Percentiles rank a stretch among this genome's conserved stretches.
phyloP scores from a whole-genome alignment of 805 yeast genomes.

The Candida tammaniensis region DNA sequence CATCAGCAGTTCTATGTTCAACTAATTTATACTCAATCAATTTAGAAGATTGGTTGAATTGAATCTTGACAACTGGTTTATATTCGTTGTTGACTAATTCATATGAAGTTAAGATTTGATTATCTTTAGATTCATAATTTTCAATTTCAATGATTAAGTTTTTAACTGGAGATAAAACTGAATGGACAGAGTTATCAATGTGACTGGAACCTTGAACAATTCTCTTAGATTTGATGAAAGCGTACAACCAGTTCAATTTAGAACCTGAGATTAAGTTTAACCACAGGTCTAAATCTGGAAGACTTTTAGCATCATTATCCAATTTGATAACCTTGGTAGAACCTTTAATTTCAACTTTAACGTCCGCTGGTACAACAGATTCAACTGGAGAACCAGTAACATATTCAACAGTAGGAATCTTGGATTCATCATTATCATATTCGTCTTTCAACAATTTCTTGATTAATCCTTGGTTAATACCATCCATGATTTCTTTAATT shows the following conservation, averaged over 20 bases:
- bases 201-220: slow-evolving; percentile 84
- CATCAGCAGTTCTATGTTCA: slow-evolving; percentile 85
- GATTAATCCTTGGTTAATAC: slow-evolving; percentile 89
- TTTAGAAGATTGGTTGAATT: slow-evolving; percentile 37
- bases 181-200: slow-evolving; percentile 73
- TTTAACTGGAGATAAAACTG: slow-evolving; percentile 72
- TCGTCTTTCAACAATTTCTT: slow-evolving; percentile 60
- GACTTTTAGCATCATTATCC: slow-evolving; percentile 30
- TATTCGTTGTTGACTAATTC: slow-evolving; percentile 73
- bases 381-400: slow-evolving; percentile 60
- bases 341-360: slow-evolving; percentile 30
- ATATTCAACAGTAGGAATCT: slow-evolving; percentile 86
- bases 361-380: slow-evolving; percentile 23
- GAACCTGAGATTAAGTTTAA: slow-evolving; percentile 77
- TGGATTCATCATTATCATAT: slow-evolving; percentile 66
- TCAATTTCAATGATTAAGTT: slow-evolving; percentile 60
- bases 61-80: slow-evolving; percentile 62
- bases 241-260: slow-evolving; percentile 83
- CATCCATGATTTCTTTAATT: slow-evolving; percentile 83
- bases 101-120: slow-evolving; percentile 53
- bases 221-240: slow-evolving; percentile 74
- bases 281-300: slow-evolving; percentile 54
- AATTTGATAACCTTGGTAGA: slow-evolving; percentile 35
- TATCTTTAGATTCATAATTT: slow-evolving; percentile 48
- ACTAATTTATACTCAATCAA: slow-evolving; percentile 70